Conservation (phyloP, 805 yeast genomes). For the Aciculoconidium aculeatum region DNA sequence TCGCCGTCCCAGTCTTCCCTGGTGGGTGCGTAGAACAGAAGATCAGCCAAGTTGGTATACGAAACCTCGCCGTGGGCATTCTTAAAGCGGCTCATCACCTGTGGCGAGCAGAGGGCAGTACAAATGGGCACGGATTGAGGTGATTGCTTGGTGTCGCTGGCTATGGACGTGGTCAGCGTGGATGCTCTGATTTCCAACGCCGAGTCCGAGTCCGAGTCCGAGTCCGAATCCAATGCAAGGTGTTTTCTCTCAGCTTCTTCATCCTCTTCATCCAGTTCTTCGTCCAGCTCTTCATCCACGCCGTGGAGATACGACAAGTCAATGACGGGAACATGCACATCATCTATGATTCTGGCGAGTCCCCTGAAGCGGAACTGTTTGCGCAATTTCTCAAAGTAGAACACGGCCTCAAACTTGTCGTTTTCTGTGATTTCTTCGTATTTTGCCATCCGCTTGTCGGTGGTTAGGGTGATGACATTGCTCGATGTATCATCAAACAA, state of each 20-base stretch:
- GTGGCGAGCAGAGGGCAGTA: slow-evolving; percentile 25
- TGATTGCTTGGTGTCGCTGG: slow-evolving; percentile 1
- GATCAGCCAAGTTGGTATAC: slow-evolving; percentile 19
- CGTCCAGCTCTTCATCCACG: slow-evolving; percentile 14
- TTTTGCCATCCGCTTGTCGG: slow-evolving; percentile 68
- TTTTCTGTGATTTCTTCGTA: slow-evolving; percentile 45
- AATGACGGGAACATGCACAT: slow-evolving; percentile 23
- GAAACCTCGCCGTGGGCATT: slow-evolving; percentile 19
- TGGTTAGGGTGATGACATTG: slow-evolving; percentile 61
- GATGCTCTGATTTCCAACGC: slow-evolving; percentile 9
- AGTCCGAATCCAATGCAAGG: slow-evolving; percentile 1
- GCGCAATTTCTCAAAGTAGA: slow-evolving; percentile 55
- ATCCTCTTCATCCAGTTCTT: slow-evolving; percentile 9
- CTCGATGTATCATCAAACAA: slow-evolving; percentile 63
- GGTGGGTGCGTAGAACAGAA: slow-evolving; percentile 41
- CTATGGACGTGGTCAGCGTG: slow-evolving; percentile 3
- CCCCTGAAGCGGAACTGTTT: slow-evolving; percentile 76
- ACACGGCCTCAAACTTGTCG: slow-evolving; percentile 68
- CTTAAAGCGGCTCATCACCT: slow-evolving; percentile 15
- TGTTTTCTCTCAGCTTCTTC: slow-evolving; percentile 3
- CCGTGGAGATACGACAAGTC: slow-evolving; percentile 24
- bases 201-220: slow-evolving; percentile 4
- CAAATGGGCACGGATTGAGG: slow-evolving; percentile 17
- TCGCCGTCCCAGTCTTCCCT: slow-evolving; percentile 65
- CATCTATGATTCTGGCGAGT: slow-evolving; percentile 43